These are phyloP conservation scores for Penicillium angulare DNA, from an alignment of 495 filamentous ascomycete genomes.

Conservation along the genomic window DNA sequence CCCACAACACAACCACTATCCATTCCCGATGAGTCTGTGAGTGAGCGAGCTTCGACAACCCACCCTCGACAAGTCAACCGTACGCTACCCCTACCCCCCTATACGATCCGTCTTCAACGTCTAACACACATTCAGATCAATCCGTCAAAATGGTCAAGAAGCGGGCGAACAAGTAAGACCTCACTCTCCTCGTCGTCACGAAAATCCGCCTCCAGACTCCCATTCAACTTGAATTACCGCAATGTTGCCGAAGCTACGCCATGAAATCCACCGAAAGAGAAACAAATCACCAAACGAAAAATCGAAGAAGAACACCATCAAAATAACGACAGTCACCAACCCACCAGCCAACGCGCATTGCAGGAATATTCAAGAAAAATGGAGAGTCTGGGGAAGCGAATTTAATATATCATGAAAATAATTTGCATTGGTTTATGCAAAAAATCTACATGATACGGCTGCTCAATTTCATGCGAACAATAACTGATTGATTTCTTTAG, in stretches of 20 bases:
- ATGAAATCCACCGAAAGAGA: constrained; percentile 6
- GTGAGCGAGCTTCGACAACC: constrained; percentile 45
- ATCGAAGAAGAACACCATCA: background rate
- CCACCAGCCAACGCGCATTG: constrained; percentile 19
- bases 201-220: constrained; percentile 19
- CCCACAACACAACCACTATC: constrained; percentile 45
- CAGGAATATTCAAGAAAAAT: constrained; percentile 11
- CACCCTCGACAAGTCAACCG: constrained; percentile 47
- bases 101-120: constrained; percentile 5
- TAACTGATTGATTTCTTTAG: constrained; percentile 44
- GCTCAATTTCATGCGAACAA: constrained; percentile 15
- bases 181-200: constrained; percentile 22
- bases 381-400: constrained; percentile 21
- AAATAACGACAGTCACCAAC: background rate
- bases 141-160: constrained; percentile 99
- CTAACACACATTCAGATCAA: constrained; percentile 37
- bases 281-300: background rate
- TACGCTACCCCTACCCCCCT: constrained; percentile 38
- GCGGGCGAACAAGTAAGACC: constrained; percentile 90
- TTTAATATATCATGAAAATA: constrained; percentile 5
- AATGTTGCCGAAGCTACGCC: constrained; percentile 31
- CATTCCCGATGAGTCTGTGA: constrained; percentile 38
- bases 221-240: constrained; percentile 27
- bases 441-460: too few relatives aligned
- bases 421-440: too few relatives aligned